Base-by-base conservation (phyloP, 352 stramenopile genomes). In the Globisporangium polare region DNA sequence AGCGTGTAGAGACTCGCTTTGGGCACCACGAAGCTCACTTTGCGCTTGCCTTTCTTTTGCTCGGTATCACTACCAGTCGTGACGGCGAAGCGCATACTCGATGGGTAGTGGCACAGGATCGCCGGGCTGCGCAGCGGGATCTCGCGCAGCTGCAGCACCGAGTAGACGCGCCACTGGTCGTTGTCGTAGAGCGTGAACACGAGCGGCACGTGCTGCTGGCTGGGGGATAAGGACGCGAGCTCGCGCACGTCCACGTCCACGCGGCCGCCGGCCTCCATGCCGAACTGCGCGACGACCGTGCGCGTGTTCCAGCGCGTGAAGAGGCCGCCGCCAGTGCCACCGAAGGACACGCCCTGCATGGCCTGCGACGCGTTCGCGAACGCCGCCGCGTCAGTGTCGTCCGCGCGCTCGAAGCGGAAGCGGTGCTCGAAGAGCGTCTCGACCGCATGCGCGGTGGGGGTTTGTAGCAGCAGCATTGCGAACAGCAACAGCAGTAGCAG, bases 101-200 rank as follows among this genome's bases (percentile, higher is more conserved):
- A 74, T 20, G 79, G 75, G 56, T 88, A 89, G 29, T 88, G 77
- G 41, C 79, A 91, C 27, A 89, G 53, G 46, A 88, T 69, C 22
- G 71, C 76, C 13, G 73, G 69, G 24, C 65, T 81, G 50, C 77
- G 79, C 47, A 89, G 73, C 35, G 80, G 72, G 62, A 88, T 72
- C 22, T 88, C 80, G 5, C 75, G 78, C 49, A 87, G 65, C 45
- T 76, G 70, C n/a, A 89, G 60, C 60, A 88, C 73, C 9, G 77
- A 69, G 49, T 86, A 89, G 22, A 74, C 63, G 9, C 73, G 72
- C 78, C 81, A 91, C 57, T 91, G 81, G 29, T 85, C 73, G 39
- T 69, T 69, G 51, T 87, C 73, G 51, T 87, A 88, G 35, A 91
- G 59, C 26, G 79, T 74, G 46, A 88, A 83, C 29, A 80, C 75